Evolutionary conservation across 306 rosid genomes (phyloP), one percentile per base, ranked within the genome.

Genomic region (Carpinus fangiana): DNA sequence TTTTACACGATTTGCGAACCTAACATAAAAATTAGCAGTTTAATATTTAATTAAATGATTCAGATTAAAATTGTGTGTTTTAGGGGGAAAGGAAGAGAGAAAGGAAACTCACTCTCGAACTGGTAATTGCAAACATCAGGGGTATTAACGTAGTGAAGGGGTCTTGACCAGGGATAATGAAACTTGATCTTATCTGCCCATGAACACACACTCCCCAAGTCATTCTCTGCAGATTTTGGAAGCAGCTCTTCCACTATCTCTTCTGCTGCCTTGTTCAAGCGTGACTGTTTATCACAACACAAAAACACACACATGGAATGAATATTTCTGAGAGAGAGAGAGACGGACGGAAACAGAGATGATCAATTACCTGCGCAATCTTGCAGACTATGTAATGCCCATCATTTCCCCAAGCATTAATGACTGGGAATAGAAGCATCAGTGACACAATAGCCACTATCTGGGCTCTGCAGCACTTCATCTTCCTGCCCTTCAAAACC

Each of bases 131-230:
- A 94, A 26, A 84, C 23, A 1, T 94, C 91, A 8, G 97, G 98
- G 81, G 97, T 94, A 74, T 94, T 74, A 38, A 90, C 82, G 79
- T 50, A 94, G 75, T 94, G 98, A 77, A 94, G 89, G 31, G 97
- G 78, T 67, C 96, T 73, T 5, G 98, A 92, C 98, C 98, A 94
- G 1, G 70, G 93, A 64, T 70, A 89, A 3, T 56, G 78, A 68
- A 81, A 78, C 72, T 81, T 88, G 17, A 94, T 76, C 62, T 54
- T 79, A 70, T 94, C 98, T 8, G 98, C 93, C 97, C 98, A 94
- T 5, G 84, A 79, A 70, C 98, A 94, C 72, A 85, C 68, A 23
- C 85, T 89, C 0, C 88, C 83, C 82, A 92, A 77, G 11, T 92
- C 94, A 26, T 84, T 88, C 4, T 77, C 73, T 23, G 90, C 96